These are phyloP conservation scores for Fusarium sp. DNA, from an alignment of 2,329 filamentous ascomycete genomes.

Conservation along the genomic window DNA sequence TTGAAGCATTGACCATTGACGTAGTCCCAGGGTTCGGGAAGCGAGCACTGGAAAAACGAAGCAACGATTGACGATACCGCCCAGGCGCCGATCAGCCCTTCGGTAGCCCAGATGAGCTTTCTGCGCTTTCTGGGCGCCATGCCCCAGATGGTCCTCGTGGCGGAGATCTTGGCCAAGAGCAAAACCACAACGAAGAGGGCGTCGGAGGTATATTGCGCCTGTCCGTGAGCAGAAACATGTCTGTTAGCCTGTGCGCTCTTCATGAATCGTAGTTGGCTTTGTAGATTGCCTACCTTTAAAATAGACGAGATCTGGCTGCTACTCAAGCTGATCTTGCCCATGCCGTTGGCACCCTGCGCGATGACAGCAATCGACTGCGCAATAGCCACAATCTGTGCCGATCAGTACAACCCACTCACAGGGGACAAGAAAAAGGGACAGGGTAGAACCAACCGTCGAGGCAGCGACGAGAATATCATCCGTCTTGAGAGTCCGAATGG, in stretches of 20 bases:
- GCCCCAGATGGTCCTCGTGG: constrained; percentile 35
- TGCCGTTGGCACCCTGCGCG: constrained; percentile 30
- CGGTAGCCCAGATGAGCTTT: constrained; percentile 17
- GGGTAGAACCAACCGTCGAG: constrained; percentile 31
- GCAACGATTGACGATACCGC: constrained; percentile 26
- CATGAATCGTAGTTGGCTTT: background rate
- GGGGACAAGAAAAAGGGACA: background rate
- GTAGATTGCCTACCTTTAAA: constrained; percentile 25
- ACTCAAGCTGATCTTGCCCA: constrained; percentile 31
- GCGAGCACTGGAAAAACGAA: constrained; percentile 32
- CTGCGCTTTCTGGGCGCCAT: constrained; percentile 39
- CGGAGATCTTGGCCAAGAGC: constrained; percentile 37
- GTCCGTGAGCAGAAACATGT: background rate
- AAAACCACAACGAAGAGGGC: constrained; percentile 27
- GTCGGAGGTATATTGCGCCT: constrained; percentile 35
- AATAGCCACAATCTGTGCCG: constrained; percentile 30
- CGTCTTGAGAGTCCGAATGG: constrained; percentile 26
- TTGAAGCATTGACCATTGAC: constrained; percentile 34
- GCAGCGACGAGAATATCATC: constrained; percentile 36
- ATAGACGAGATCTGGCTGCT: constrained; percentile 23
- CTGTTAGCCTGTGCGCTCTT: background rate
- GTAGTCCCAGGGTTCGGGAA: constrained; percentile 39
- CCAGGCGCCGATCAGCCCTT: constrained; percentile 31
- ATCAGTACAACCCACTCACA: constrained; percentile 1
- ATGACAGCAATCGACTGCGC: constrained; percentile 39